These are phyloP conservation scores for Acephala macrosclerotiorum DNA, from an alignment of 2,329 filamentous ascomycete species.

Conservation along the genomic window DNA sequence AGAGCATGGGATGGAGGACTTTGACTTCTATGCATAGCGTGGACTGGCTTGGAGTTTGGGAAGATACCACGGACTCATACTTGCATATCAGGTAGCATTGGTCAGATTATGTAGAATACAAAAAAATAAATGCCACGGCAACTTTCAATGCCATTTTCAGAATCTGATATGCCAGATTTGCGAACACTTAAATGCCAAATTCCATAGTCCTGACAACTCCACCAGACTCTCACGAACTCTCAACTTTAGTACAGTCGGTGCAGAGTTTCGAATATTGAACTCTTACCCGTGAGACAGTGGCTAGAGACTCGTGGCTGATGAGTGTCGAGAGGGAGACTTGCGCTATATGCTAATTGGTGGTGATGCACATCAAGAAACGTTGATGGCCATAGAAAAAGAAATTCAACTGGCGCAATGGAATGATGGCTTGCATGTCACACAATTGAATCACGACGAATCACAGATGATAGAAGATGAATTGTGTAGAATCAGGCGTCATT, in stretches of 20 bases:
- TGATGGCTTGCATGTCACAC: not conserved
- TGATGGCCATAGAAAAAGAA: not conserved
- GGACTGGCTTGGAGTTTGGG: constrained; percentile 39
- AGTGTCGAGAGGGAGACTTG: not conserved
- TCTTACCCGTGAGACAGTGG: no score
- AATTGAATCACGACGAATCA: not conserved
- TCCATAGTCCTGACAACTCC: not conserved
- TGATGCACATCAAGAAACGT: not conserved
- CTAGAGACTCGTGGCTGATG: not conserved
- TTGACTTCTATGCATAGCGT: constrained; percentile 42
- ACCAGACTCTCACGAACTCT: no score
- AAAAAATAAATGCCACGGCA: not conserved
- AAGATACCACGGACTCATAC: constrained; percentile 40
- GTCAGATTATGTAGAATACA: not conserved
- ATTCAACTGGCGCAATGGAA: not conserved
- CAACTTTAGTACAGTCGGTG: no score
- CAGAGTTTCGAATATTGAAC: no score
- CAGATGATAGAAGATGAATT: constrained; percentile 11
- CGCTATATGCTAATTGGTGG: not conserved
- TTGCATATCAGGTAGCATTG: constrained; percentile 13
- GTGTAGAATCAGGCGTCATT: constrained; percentile 13
- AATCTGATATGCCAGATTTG: not conserved
- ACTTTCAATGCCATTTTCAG: not conserved
- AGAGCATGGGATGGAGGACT: constrained; percentile 1
- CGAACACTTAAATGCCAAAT: not conserved